phyloP scores from a whole-genome alignment of 1,284 basidiomycete species.

The Pascua sp. region DNA sequence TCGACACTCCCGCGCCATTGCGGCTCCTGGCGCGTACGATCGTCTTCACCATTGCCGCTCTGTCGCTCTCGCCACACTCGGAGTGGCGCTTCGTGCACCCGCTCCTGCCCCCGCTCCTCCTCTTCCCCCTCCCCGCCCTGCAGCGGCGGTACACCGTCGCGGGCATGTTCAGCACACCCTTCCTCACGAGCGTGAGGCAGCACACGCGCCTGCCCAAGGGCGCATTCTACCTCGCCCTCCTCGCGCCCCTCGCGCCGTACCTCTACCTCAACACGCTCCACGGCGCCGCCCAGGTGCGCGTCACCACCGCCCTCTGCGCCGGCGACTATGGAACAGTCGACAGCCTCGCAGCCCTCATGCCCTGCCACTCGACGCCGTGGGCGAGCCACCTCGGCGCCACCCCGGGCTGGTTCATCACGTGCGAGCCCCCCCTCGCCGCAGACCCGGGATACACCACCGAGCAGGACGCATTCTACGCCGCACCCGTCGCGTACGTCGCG shows the following conservation, averaged over 20 bases:
- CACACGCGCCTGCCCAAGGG: conserved; percentile 40
- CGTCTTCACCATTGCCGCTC: conserved; percentile 63
- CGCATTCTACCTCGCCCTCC: conserved; percentile 53
- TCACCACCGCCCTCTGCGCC: conserved; percentile 53
- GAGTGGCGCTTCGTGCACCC: conserved; percentile 98
- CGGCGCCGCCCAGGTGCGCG: conserved; percentile 69
- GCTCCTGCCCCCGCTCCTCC: conserved; percentile 75
- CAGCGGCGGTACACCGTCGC: conserved; percentile 54
- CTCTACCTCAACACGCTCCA: conserved; percentile 70
- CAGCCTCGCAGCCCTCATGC: conserved; percentile 82
- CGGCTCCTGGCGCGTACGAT: conserved; percentile 57
- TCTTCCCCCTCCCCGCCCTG: conserved; percentile 72
- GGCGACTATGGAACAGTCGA: conserved; percentile 23
- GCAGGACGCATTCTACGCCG: conserved; percentile 74
- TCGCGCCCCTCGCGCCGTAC: conserved; percentile 58
- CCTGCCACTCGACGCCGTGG: conserved; percentile 97
- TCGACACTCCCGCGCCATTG: conserved; percentile 38
- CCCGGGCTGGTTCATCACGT: conserved; percentile 77
- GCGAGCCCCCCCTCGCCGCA: conserved; percentile 72
- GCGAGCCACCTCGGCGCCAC: conserved; percentile 72
- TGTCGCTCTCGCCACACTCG: conserved; percentile 83
- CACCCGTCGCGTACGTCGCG: conserved; percentile 65
- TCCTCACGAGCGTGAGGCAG: conserved; percentile 34
- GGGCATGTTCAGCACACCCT: conserved; percentile 13
- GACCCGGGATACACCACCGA: conserved; percentile 65